Conservation (phyloP, 2,329 filamentous ascomycete species). For the Pseudonectria foliicola region DNA sequence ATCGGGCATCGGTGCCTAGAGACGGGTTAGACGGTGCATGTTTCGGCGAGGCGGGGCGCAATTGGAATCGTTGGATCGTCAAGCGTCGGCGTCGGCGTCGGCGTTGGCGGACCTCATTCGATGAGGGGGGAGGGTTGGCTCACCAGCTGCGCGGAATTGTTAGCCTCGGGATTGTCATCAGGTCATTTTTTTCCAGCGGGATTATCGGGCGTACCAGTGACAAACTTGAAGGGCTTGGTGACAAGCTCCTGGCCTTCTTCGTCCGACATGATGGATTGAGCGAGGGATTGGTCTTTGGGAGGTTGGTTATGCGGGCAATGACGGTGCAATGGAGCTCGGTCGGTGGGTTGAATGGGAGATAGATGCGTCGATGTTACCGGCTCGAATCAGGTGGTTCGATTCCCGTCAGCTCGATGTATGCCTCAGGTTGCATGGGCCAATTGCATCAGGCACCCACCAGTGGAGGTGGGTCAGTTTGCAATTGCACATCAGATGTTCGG, state of each 20-base stretch:
- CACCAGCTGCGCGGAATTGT: constrained; percentile 38
- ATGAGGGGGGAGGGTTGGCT: constrained; percentile 19
- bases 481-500: constrained; percentile 31
- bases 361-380: constrained; percentile 29
- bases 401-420: constrained; percentile 26
- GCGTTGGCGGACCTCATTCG: constrained; percentile 7
- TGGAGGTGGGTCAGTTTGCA: constrained; percentile 26
- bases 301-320: constrained; percentile 22
- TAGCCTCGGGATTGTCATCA: constrained; percentile 34
- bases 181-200: constrained; percentile 30
- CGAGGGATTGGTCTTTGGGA: constrained; percentile 19
- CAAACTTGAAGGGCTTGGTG: constrained; percentile 99
- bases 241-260: constrained; percentile 68
- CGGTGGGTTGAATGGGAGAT: constrained; percentile 24
- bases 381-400: constrained; percentile 37
- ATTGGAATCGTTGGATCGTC: constrained; percentile 23
- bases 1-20: constrained; percentile 94
- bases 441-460: constrained; percentile 28
- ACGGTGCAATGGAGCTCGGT: constrained; percentile 29
- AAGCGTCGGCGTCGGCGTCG: constrained; percentile 9
- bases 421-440: constrained; percentile 33
- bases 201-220: constrained; percentile 71
- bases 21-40: constrained; percentile 12
- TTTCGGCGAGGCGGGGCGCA: constrained; percentile 6
- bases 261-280: constrained; percentile 71